Evolutionary conservation across 2,329 filamentous ascomycete genomes (phyloP).

Genomic region (Xylaria multiplex): DNA sequence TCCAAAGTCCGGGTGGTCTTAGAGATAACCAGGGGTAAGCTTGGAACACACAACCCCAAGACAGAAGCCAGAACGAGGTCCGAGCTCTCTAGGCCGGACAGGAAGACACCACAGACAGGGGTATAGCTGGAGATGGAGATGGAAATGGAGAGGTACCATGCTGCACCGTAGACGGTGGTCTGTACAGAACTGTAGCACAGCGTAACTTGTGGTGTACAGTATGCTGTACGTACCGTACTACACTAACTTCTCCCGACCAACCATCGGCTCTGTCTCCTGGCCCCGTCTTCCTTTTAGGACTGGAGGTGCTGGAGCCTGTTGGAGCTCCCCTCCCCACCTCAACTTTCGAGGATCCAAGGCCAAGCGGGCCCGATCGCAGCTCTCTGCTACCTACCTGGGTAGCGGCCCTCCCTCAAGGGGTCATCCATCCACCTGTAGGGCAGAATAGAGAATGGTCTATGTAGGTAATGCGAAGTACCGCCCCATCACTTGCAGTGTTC

Average conservation of each 20-base stretch:
- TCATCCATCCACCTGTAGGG: constrained; percentile 21
- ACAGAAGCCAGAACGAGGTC: constrained; percentile 18
- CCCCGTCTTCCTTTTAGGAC: constrained; percentile 35
- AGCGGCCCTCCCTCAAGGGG: constrained; percentile 12
- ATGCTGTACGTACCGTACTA: neutral
- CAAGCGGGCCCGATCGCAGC: constrained; percentile 40
- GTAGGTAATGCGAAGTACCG: constrained; percentile 42
- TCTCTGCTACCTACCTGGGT: constrained; percentile 10
- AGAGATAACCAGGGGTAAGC: constrained; percentile 19
- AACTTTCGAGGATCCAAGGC: constrained; percentile 12
- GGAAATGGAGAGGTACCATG: constrained; percentile 1
- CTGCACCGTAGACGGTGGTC: neutral
- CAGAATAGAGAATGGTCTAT: constrained; percentile 27
- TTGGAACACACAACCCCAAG: constrained; percentile 14
- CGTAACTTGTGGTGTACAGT: neutral
- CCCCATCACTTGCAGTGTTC: constrained; percentile 39
- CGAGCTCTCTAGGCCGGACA: constrained; percentile 18
- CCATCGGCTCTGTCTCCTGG: constrained; percentile 27
- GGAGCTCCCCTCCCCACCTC: constrained; percentile 13
- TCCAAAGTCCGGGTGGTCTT: constrained; percentile 13
- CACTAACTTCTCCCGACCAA: constrained; percentile 31
- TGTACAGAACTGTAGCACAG: constrained; percentile 3
- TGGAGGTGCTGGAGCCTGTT: constrained; percentile 30
- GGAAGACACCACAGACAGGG: constrained; percentile 1
- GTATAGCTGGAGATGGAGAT: constrained; percentile 4